These are phyloP conservation scores for Psilocybe azurescens DNA, from an alignment of 768 basidiomycete genomes.

Conservation along the genomic window DNA sequence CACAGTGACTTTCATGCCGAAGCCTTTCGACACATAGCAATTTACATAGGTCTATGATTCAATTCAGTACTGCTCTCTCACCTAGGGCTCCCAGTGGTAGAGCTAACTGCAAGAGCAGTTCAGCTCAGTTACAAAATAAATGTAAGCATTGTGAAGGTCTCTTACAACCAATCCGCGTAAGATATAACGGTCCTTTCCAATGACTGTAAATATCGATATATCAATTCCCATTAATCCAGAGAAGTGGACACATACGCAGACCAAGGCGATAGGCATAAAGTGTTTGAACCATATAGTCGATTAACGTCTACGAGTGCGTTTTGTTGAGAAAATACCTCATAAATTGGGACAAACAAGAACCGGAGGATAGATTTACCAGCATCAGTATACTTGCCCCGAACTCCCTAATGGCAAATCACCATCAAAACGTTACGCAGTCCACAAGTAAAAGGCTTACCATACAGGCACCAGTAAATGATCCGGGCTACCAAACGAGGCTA, in stretches of 20 bases:
- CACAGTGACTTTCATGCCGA: neutral
- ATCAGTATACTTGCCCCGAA: neutral
- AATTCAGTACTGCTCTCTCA: neutral
- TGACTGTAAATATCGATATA: neutral
- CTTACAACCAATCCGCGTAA: neutral
- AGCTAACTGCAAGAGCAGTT: neutral
- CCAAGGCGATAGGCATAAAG: neutral
- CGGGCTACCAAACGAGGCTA: neutral
- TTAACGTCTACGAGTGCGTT: neutral
- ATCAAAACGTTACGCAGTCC: neutral
- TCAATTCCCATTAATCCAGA: neutral
- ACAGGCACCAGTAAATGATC: neutral
- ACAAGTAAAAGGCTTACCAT: neutral
- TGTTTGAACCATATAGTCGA: conserved; percentile 1
- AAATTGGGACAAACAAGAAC: neutral
- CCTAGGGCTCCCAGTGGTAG: neutral
- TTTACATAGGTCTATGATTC: neutral
- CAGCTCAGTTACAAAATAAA: neutral
- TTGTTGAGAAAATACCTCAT: neutral
- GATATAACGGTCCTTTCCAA: neutral
- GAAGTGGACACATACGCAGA: neutral
- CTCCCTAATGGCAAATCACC: neutral
- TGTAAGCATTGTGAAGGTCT: neutral
- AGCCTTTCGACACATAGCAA: neutral
- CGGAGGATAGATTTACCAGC: neutral